Conservation (phyloP, 2,329 filamentous ascomycete genomes). For the Sporothrix brasiliensis region DNA sequence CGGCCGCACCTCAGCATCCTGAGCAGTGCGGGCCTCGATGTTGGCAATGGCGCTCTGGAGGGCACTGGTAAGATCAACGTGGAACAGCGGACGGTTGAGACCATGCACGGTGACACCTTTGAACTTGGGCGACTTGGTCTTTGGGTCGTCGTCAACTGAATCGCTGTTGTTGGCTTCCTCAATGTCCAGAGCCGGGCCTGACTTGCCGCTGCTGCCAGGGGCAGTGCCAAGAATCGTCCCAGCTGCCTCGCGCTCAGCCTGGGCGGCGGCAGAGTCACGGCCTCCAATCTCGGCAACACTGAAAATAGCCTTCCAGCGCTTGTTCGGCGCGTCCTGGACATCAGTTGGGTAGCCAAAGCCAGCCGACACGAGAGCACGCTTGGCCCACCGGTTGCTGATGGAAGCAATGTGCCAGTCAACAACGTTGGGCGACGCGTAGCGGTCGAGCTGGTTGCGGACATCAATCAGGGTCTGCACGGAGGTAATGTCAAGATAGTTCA, state of each 20-base stretch:
- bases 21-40: constrained; percentile 59
- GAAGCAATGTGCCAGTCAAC: constrained; percentile 60
- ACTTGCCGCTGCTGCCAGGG: constrained; percentile 32
- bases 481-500: constrained; percentile 61
- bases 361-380: constrained; percentile 57
- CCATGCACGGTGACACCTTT: constrained; percentile 70
- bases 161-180: constrained; percentile 37
- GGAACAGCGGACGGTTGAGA: constrained; percentile 89
- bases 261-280: constrained; percentile 66
- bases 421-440: constrained; percentile 52
- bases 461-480: constrained; percentile 61
- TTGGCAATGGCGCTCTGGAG: constrained; percentile 85
- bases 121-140: constrained; percentile 35
- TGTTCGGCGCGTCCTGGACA: constrained; percentile 54
- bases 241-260: constrained; percentile 66
- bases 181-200: constrained; percentile 35
- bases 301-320: constrained; percentile 93
- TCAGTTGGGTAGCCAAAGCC: constrained; percentile 66
- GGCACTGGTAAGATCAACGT: constrained; percentile 87
- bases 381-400: constrained; percentile 60
- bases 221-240: constrained; percentile 47
- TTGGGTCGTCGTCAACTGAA: constrained; percentile 45
- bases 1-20: constrained; percentile 30
- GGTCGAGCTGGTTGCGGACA: constrained; percentile 57
- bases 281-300: constrained; percentile 84